Percentiles rank a stretch among this genome's conserved stretches.
These are phyloP conservation scores for Iodosphaeria phyllophila DNA, from an alignment of 2,329 filamentous ascomycete species.

Conservation along the genomic window DNA sequence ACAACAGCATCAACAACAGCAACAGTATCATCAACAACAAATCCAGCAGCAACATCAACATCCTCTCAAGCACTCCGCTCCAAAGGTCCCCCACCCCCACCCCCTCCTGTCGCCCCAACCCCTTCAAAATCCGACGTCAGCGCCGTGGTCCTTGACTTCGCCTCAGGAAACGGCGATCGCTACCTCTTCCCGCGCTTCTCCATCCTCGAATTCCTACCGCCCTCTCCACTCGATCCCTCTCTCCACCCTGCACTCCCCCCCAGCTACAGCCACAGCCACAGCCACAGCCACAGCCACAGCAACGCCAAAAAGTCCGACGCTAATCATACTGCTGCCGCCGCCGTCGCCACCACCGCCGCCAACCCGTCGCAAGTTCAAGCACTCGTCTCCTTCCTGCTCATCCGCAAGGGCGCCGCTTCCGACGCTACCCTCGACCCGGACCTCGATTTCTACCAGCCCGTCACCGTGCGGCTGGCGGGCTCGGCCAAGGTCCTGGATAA, in stretches of 20 bases:
- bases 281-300: too few relatives aligned
- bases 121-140: slow-evolving; percentile 45
- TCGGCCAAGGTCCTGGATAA: slow-evolving; percentile 40
- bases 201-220: slow-evolving; percentile 48
- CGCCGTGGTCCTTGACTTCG: slow-evolving; percentile 52
- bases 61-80: slow-evolving; percentile 33
- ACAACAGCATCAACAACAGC: slow-evolving; percentile 13
- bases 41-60: slow-evolving; percentile 11
- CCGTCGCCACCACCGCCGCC: too few relatives aligned
- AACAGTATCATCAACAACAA: slow-evolving; percentile 17
- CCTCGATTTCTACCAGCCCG: slow-evolving; percentile 59
- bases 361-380: slow-evolving; percentile 39
- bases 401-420: slow-evolving; percentile 49
- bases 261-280: too few relatives aligned
- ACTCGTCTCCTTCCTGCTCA: slow-evolving; percentile 63
- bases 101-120: too few relatives aligned
- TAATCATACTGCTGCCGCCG: too few relatives aligned
- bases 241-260: too few relatives aligned
- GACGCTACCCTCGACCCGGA: slow-evolving; percentile 44
- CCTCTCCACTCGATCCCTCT: too few relatives aligned
- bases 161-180: slow-evolving; percentile 48
- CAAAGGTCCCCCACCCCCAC: slow-evolving; percentile 33
- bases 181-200: slow-evolving; percentile 66
- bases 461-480: slow-evolving; percentile 41
- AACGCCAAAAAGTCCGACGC: too few relatives aligned